Evolutionary conservation across 2,329 filamentous ascomycete species (phyloP).

Genomic region (Venturia asperata): DNA sequence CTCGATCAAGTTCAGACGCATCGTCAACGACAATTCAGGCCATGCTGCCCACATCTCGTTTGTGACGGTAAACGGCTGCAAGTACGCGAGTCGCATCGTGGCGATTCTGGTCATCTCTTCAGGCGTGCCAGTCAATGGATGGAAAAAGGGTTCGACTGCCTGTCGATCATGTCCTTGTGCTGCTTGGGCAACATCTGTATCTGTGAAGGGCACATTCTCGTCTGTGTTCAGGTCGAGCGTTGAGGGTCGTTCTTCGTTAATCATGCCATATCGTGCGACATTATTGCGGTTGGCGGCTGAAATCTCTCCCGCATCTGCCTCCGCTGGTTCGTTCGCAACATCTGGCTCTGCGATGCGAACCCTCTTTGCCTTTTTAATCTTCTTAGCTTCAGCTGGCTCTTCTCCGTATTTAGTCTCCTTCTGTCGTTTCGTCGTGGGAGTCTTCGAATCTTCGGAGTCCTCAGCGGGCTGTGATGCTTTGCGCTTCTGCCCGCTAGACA

Average conservation of each 20-base stretch:
- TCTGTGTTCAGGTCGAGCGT: background rate
- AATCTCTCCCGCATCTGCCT: background rate
- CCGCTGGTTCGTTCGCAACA: background rate
- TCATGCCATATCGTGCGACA: background rate
- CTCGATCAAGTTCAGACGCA: constrained; percentile 6
- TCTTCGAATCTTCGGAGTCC: background rate
- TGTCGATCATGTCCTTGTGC: background rate
- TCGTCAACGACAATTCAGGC: background rate
- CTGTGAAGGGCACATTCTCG: background rate
- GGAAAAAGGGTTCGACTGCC: background rate
- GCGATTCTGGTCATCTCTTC: background rate
- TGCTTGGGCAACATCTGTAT: background rate
- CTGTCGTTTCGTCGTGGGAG: background rate
- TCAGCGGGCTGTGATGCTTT: background rate
- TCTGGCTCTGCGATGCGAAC: background rate
- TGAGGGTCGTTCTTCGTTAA: background rate
- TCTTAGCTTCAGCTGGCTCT: background rate
- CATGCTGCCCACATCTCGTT: background rate
- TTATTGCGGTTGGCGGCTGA: background rate
- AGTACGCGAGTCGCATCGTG: background rate
- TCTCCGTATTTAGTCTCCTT: background rate
- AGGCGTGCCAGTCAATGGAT: background rate
- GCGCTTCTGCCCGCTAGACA: background rate
- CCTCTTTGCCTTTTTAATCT: background rate
- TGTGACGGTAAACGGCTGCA: background rate